phyloP scores from a whole-genome alignment of 164 flowering plant species.

The Tetracentron sinense region DNA sequence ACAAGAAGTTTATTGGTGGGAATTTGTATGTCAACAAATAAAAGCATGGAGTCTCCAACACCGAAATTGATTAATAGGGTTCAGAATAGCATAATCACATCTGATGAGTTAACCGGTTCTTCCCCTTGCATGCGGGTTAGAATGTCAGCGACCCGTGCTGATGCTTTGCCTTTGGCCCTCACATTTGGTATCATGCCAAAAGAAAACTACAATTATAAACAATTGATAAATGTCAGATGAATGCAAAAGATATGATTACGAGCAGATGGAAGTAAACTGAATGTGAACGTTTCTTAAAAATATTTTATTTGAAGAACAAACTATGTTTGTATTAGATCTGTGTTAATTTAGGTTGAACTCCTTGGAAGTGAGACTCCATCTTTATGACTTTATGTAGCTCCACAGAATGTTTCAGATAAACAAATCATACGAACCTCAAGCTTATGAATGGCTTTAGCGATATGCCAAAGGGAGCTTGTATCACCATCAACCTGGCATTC shows the following conservation, averaged over 20 bases:
- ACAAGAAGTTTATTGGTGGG: slow-evolving; percentile 11
- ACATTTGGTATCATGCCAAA: slow-evolving; percentile 89
- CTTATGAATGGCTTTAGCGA: slow-evolving; percentile 92
- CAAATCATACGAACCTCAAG: slow-evolving; percentile 67
- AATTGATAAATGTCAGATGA: not conserved
- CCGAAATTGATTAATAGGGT: not conserved
- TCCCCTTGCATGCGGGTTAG: slow-evolving; percentile 79
- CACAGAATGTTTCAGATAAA: not conserved
- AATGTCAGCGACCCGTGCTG: slow-evolving; percentile 83
- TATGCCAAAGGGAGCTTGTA: slow-evolving; percentile 86
- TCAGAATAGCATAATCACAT: slow-evolving; percentile 42
- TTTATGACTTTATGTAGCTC: too few species aligned
- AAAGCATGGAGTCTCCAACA: not conserved
- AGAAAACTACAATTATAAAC: slow-evolving; percentile 43
- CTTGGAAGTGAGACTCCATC: not conserved
- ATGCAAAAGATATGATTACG: not conserved
- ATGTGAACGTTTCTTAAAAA: not conserved
- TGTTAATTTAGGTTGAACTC: not conserved
- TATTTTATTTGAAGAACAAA: too few species aligned
- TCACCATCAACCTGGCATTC: slow-evolving; percentile 84
- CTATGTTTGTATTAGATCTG: not conserved
- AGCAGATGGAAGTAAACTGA: not conserved
- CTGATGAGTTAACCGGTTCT: slow-evolving; percentile 71
- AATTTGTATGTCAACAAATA: not conserved
- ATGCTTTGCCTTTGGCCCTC: slow-evolving; percentile 92